Base-by-base conservation (phyloP, 2,329 filamentous ascomycete genomes). In the Fusarium scirpi region DNA sequence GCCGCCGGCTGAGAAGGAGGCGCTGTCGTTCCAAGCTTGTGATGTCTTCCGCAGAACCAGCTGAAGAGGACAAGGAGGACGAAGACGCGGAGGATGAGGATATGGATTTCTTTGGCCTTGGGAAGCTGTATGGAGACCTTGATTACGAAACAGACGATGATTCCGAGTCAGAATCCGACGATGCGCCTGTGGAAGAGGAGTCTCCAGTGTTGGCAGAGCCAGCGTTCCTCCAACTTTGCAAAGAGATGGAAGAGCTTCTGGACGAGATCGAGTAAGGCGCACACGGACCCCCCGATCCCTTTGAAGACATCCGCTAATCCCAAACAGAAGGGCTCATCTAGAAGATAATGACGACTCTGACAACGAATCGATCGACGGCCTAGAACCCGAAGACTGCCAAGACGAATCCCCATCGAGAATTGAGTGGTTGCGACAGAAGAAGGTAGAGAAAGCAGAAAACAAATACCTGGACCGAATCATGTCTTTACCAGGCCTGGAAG, bases 401-500 rank as follows among this genome's bases (percentile, higher is more conserved):
- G 77, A 79, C 40, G 77, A 88, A 22, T 81, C 82, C 11, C 85
- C 88, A 6, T 72, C 77, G 2, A 70, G 76, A 30, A 54, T 76
- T 27, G 78, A 79, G 56, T 80, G 78, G 78, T 46, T 78, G n/a
- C 69, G 77, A 25, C 78, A 77, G 46, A 80, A 80, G 71, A 89
- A 87, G 65, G 67, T 80, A 5, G 82, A 87, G 56, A 81, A 81
- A 24, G 83, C 84, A 1, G 73, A 77, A 15, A 91, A 89, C 63
- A 75, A 79, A n/a, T 81, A 84, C 3, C 78, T 92, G 2, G 89
- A 92, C 70, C 70, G 80, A 0, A 74, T 92, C 27, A 91, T 92
- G 86, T 78, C 80, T 2, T 86, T 91, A 83, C 85, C 87, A 48
- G 90, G 90, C 4, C 80, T 92, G 0, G 89, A 91, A 71, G 79